Evolutionary conservation across 139 green algal species (phyloP).

Genomic region (Chlorella sorokiniana): DNA sequence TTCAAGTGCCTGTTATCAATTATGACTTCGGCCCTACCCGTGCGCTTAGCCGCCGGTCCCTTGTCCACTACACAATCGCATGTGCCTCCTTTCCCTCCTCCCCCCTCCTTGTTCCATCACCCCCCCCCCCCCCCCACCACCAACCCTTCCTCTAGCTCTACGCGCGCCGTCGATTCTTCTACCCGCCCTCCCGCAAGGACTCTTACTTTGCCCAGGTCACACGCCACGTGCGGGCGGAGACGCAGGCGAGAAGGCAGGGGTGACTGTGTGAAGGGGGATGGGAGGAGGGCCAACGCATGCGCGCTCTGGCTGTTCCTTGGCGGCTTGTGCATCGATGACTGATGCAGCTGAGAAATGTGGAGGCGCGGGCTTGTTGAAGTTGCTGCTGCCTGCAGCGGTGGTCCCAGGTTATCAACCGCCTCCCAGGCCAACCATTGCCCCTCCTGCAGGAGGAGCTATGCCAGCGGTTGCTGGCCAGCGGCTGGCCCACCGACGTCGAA

Average conservation of each 20-base stretch:
- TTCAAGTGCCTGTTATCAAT: too few relatives aligned
- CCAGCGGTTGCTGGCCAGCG: conserved; percentile 35
- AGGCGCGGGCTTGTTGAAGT: too few relatives aligned
- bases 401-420: too few relatives aligned
- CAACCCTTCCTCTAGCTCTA: conserved; percentile 59
- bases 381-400: too few relatives aligned
- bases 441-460: conserved; percentile 42
- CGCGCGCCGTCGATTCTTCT: conserved; percentile 52
- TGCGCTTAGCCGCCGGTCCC: too few relatives aligned
- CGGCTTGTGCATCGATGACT: too few relatives aligned
- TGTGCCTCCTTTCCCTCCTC: not conserved
- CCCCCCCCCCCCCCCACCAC: too few relatives aligned
- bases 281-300: not conserved
- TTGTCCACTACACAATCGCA: too few relatives aligned
- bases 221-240: conserved; percentile 59
- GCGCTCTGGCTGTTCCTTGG: not conserved
- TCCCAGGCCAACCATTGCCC: too few relatives aligned
- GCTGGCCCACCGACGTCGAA: conserved; percentile 52
- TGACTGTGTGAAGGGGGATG: not conserved
- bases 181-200: conserved; percentile 41
- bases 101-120: not conserved
- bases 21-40: too few relatives aligned
- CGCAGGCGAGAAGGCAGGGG: conserved; percentile 36
- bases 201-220: conserved; percentile 54
- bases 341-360: too few relatives aligned